These are phyloP conservation scores for Trichosanthes truncata DNA, from an alignment of 306 rosid genomes.

Conservation along the genomic window DNA sequence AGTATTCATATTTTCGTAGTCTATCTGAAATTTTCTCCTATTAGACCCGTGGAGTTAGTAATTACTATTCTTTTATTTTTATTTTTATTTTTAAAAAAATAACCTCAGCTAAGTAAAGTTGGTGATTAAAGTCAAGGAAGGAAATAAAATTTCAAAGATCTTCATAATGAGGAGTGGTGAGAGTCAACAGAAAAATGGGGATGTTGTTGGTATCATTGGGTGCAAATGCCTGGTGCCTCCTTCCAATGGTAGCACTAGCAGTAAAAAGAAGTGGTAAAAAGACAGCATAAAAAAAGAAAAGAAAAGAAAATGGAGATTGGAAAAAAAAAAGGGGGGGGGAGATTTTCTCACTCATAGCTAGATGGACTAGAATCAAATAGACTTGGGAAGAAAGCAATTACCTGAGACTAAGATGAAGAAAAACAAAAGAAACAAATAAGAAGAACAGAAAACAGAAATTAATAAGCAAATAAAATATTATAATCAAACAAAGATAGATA, in stretches of 20 bases:
- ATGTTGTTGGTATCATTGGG: not conserved
- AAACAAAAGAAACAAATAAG: not conserved
- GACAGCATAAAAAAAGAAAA: not conserved
- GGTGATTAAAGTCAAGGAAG: not conserved
- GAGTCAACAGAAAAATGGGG: not conserved
- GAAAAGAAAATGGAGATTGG: not conserved
- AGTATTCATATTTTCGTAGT: no score
- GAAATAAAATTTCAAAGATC: not conserved
- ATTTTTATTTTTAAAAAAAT: no score
- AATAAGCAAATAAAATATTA: not conserved
- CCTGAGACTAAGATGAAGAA: not conserved
- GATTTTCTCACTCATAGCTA: not conserved
- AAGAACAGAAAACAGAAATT: not conserved
- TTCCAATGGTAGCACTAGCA: not conserved
- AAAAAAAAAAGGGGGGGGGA: not conserved
- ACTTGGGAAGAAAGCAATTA: not conserved
- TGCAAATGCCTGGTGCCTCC: not conserved
- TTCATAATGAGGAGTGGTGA: not conserved
- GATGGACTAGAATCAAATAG: not conserved
- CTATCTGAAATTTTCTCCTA: no score
- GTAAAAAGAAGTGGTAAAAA: not conserved
- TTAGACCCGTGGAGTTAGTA: no score
- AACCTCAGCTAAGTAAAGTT: not conserved
- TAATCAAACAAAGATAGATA: not conserved
- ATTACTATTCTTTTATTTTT: no score